These are phyloP conservation scores for Ambrosia trifida DNA, from an alignment of 129 eudicot genomes.

Conservation along the genomic window DNA sequence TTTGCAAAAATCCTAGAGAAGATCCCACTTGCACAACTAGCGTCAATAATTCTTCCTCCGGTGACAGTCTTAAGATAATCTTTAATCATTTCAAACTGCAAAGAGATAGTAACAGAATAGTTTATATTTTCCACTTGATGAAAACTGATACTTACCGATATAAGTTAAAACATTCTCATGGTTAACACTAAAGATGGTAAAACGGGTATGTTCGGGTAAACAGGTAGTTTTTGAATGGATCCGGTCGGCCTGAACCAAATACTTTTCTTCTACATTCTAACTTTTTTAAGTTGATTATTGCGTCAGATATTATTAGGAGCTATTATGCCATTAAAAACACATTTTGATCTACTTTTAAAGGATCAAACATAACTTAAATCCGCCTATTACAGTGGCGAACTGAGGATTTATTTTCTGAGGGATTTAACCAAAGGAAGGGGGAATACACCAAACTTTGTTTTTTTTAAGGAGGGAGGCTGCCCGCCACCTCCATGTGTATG, in stretches of 20 bases:
- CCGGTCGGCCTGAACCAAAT: not conserved
- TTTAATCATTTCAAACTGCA: conserved; percentile 86
- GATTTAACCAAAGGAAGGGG: too few species aligned
- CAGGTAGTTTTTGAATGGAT: not conserved
- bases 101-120: not conserved
- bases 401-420: too few species aligned
- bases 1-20: conserved; percentile 86
- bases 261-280: not conserved
- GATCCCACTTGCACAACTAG: conserved; percentile 94
- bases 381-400: too few species aligned
- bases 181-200: not conserved
- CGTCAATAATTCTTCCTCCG: conserved; percentile 89
- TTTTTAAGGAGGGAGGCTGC: too few species aligned
- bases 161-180: not conserved
- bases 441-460: too few species aligned
- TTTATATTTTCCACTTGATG: not conserved
- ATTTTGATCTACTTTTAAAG: not conserved
- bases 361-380: not conserved
- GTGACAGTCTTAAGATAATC: conserved; percentile 72
- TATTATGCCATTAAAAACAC: conserved; percentile 4
- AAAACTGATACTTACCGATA: not conserved
- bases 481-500: too few species aligned
- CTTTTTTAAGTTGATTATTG: not conserved
- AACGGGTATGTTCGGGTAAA: not conserved
- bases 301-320: not conserved